A percentile compares a stretch with the other conserved stretches of the same genome.
phyloP scores from a whole-genome alignment of 345 rosid species.

The Litchi chinensis region DNA sequence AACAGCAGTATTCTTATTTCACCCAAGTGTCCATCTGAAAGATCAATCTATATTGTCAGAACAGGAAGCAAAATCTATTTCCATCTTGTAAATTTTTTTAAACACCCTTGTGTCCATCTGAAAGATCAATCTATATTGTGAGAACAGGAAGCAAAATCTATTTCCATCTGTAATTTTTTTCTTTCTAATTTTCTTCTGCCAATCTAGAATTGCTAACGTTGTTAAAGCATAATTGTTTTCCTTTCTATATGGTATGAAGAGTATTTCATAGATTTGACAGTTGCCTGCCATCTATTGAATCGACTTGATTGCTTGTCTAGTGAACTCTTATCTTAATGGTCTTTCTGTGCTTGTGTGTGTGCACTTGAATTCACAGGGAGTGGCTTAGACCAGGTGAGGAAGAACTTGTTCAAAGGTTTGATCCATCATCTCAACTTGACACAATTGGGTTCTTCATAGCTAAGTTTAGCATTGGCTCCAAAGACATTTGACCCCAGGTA shows the following conservation, averaged over 20 bases:
- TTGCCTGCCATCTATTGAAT: background rate
- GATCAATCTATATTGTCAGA: background rate
- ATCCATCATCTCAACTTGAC: conserved; percentile 83
- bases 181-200: too few relatives aligned
- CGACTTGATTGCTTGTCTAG: background rate
- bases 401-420: conserved; percentile 87
- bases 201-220: too few relatives aligned
- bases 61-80: background rate
- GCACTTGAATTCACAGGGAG: conserved; percentile 50
- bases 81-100: too few relatives aligned
- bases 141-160: background rate
- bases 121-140: background rate
- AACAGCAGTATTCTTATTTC: background rate
- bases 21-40: background rate
- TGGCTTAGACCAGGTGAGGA: conserved; percentile 97
- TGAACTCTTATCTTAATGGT: background rate
- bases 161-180: too few relatives aligned
- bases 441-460: conserved; percentile 97
- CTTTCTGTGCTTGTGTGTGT: background rate
- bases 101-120: background rate
- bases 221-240: background rate
- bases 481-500: conserved; percentile 24
- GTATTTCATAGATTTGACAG: background rate
- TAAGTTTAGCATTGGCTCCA: conserved; percentile 66
- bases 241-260: background rate